phyloP scores from a whole-genome alignment of 306 rosid species.

The Gleditsia sinensis region DNA sequence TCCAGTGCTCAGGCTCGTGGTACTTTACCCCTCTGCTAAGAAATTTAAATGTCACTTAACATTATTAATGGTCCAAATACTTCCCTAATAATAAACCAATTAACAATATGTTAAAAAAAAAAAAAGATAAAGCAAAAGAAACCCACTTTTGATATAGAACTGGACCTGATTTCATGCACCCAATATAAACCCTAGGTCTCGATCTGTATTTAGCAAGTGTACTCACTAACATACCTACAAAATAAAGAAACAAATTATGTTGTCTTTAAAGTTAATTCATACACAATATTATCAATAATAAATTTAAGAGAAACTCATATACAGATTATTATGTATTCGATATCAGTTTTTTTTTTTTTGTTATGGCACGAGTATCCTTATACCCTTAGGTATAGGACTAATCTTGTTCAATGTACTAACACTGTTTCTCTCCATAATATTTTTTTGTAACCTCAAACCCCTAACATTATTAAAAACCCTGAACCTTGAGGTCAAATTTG shows the following conservation, averaged over 20 bases:
- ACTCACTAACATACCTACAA: slow-evolving; percentile 52
- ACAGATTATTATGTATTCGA: too few species aligned
- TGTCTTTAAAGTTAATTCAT: not conserved
- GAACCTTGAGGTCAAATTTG: too few species aligned
- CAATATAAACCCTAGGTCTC: slow-evolving; percentile 77
- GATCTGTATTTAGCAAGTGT: slow-evolving; percentile 65
- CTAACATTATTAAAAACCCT: too few species aligned
- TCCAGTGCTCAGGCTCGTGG: slow-evolving; percentile 91
- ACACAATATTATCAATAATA: too few species aligned
- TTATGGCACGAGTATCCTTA: too few species aligned
- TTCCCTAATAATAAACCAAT: not conserved
- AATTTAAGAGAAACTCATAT: too few species aligned
- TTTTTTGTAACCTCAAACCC: too few species aligned
- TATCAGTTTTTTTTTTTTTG: too few species aligned
- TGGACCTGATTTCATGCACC: slow-evolving; percentile 99
- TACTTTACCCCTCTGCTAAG: slow-evolving; percentile 74
- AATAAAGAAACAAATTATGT: not conserved
- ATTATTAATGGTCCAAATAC: not conserved
- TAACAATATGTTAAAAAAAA: not conserved
- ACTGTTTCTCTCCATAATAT: too few species aligned
- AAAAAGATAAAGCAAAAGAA: not conserved
- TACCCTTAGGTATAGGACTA: too few species aligned
- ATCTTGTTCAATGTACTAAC: too few species aligned
- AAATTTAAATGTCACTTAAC: not conserved
- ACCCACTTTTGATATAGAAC: slow-evolving; percentile 77